A percentile compares a stretch with the other conserved stretches of the same genome.
Conservation (phyloP, 1,284 basidiomycete species). For the Ceratobasidium theobromae region DNA sequence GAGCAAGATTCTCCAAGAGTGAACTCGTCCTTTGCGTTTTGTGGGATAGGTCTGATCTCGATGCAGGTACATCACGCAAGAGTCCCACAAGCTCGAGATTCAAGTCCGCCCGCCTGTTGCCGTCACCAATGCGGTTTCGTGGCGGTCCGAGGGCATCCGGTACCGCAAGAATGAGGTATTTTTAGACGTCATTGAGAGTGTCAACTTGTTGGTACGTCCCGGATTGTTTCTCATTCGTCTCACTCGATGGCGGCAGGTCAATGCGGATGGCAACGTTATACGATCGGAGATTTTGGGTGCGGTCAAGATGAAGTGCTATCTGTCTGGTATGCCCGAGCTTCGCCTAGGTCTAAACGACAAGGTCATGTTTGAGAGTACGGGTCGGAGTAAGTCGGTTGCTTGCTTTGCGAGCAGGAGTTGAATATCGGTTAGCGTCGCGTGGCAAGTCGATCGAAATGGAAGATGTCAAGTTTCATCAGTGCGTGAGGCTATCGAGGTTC, state of each 20-base stretch:
- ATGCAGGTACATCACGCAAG: slow-evolving; percentile 97
- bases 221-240: neutral
- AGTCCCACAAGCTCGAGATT: slow-evolving; percentile 97
- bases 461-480: slow-evolving; percentile 99
- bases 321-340: slow-evolving; percentile 98
- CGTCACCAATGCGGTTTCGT: slow-evolving; percentile 97
- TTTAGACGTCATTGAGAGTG: slow-evolving; percentile 96
- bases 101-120: slow-evolving; percentile 96
- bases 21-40: slow-evolving; percentile 41
- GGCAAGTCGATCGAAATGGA: slow-evolving; percentile 99
- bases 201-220: slow-evolving; percentile 83
- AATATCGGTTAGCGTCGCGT: slow-evolving; percentile 65
- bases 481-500: slow-evolving; percentile 97
- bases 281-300: slow-evolving; percentile 97
- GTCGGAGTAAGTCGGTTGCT: slow-evolving; percentile 67
- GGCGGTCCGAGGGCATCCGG: slow-evolving; percentile 96
- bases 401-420: slow-evolving; percentile 8
- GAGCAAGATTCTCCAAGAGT: slow-evolving; percentile 98
- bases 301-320: slow-evolving; percentile 99
- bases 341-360: slow-evolving; percentile 97
- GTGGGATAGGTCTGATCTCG: neutral
- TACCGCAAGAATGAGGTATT: slow-evolving; percentile 99
- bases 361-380: slow-evolving; percentile 98
- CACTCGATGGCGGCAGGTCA: slow-evolving; percentile 60
- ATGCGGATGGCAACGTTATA: slow-evolving; percentile 95